Evolutionary conservation across 2,329 filamentous ascomycete genomes (phyloP), one percentile per base, ranked within the genome.

Genomic region (Fusarium subtropicale): DNA sequence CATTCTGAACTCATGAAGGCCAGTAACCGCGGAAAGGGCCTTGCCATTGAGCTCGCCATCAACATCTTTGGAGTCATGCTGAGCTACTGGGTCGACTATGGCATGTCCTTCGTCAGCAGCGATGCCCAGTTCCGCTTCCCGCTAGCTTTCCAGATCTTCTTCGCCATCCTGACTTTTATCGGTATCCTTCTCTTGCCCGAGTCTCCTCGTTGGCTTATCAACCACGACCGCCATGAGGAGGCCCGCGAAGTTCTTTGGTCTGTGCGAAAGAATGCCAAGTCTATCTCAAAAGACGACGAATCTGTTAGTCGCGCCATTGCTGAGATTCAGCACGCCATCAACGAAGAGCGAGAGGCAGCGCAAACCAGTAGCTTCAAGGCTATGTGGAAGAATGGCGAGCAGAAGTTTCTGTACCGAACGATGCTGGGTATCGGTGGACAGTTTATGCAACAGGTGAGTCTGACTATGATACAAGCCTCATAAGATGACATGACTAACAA

Each of bases 61-160:
- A 80, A 79, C 64, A 81, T 81, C 33, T 78, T 80, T 15, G 78
- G 78, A 7, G 76, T 79, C 11, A 76, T 78, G 70, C 67, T 76
- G 16, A 71, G 74, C 3, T 79, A 79, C 54, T 79, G 77, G 76
- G 73, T 78, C 8, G 79, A 81, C 60, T 82, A 81, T 51, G 80
- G 76, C 59, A 79, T 79, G 74, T 79, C 76, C 6, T 79, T 71
- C 39, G 74, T 80, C 33, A 56, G 71, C 28, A 80, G 74, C 41
- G 76, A 79, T 18, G 71, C 77, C 3, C 78, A 81, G 38, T 84
- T 84, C 58, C 81, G 82, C 2, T 84, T 84, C 44, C 82, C 82
- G 0, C 69, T 85, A 5, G 82, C 80, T 2, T 75, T 85, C 8
- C 83, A 84, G 65, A 79, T 82, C 39, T 57, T 81, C 2, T 83